Evolutionary conservation across 257 asterid species (phyloP), one percentile per base, ranked within the genome.

Genomic region (Paraleonurus japonicus): DNA sequence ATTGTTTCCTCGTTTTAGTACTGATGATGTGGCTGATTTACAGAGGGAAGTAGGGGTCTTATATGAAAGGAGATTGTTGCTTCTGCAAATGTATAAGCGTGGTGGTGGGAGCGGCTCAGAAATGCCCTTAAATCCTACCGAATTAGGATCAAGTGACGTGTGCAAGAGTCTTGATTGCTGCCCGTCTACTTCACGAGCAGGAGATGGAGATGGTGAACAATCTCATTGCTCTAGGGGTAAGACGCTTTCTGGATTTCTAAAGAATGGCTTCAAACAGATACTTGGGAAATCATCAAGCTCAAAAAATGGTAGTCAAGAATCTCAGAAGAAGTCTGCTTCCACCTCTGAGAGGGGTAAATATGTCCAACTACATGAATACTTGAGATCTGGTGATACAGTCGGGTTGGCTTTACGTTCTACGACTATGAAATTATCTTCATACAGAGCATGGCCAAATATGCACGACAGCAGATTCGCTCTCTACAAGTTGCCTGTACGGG

Each of bases 371-470:
- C 94, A 85, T 15, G 96, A 87, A 59, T 92, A 89, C 82, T 81
- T 92, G 37, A 75, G 75, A 19, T 80, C 90, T 0, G 94, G 96
- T 27, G 94, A 89, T 65, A 73, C 88, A 5, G 67, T 88, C 60
- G 89, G 90, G 35, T 77, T 92, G 85, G 80, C 80, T 26, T 75
- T 89, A 68, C 92, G 85, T 73, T 94, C 89, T 58, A 51, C 89
- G 19, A 84, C 90, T 39, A 79, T 88, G 88, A 89, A 82, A 73
- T 73, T 92, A 78, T 83, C 95, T 67, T 83, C 88, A 19, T 92
- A 86, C 71, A 77, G 88, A 67, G 93, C 96, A 58, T 92, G 98
- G 98, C 98, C 98, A 7, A 86, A 81, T 75, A 92, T 92, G 98
- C 95, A 88, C 9, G 95, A 89, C 33, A 92, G 88, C 71, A 85